Evolutionary conservation across 2,329 filamentous ascomycete species (phyloP).

Genomic region (Hypocrella siamensis): DNA sequence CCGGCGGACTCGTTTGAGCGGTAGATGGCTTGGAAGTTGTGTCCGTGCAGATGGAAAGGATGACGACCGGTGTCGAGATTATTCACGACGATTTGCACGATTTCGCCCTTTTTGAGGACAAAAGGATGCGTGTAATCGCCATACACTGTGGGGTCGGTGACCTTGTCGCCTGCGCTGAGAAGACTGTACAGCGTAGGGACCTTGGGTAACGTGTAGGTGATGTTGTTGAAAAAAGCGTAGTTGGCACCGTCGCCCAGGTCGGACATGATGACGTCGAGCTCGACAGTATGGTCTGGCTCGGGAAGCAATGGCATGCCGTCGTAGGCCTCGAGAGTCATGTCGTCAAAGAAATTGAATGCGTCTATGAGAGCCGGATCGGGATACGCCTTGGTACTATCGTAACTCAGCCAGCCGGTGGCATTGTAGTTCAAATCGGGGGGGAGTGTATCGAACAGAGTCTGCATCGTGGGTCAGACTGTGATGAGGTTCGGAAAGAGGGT

Average conservation of each 20-base stretch:
- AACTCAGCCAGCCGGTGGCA: constrained; percentile 48
- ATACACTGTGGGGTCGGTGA: constrained; percentile 45
- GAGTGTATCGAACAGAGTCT: constrained; percentile 52
- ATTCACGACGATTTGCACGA: constrained; percentile 66
- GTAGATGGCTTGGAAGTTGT: constrained; percentile 53
- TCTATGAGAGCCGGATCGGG: constrained; percentile 39
- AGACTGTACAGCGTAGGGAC: constrained; percentile 71
- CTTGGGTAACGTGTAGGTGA: constrained; percentile 58
- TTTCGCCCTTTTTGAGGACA: constrained; percentile 48
- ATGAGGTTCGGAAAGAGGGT: neutral
- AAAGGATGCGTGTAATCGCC: constrained; percentile 50
- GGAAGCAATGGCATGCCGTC: constrained; percentile 47
- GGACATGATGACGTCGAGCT: constrained; percentile 47
- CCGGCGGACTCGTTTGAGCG: constrained; percentile 43
- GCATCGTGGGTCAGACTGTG: neutral
- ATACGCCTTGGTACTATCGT: constrained; percentile 29
- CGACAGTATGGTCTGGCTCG: constrained; percentile 46
- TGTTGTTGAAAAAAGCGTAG: constrained; percentile 57
- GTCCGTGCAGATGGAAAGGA: constrained; percentile 67
- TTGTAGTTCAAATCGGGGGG: constrained; percentile 55
- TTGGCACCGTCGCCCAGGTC: constrained; percentile 45
- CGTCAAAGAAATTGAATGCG: constrained; percentile 55
- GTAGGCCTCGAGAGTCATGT: constrained; percentile 52
- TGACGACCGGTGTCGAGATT: constrained; percentile 58
- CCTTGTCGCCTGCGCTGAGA: constrained; percentile 44